Percentiles rank a stretch among this genome's conserved stretches.
Conservation (phyloP, 1,139 yeast species). For the Pichia sp. region DNA sequence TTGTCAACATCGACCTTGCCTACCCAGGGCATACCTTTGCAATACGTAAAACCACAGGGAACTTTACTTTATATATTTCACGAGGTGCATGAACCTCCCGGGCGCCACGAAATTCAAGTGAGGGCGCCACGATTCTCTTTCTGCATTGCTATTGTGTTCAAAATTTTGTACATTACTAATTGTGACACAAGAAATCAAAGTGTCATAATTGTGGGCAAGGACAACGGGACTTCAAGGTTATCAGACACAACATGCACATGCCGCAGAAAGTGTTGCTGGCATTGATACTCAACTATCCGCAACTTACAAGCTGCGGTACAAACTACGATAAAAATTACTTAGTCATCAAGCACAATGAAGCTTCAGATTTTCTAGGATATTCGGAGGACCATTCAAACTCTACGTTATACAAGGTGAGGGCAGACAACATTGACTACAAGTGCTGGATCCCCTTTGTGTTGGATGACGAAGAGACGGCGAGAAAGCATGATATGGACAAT, state of each 20-base stretch:
- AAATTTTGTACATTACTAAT: neutral
- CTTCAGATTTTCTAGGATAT: neutral
- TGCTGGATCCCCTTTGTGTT: constrained; percentile 12
- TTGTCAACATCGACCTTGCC: neutral
- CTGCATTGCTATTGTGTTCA: neutral
- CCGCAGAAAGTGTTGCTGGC: neutral
- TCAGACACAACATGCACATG: neutral
- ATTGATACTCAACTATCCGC: neutral
- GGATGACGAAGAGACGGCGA: neutral
- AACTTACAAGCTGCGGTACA: neutral
- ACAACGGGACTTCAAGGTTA: too few relatives aligned
- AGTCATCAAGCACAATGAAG: neutral
- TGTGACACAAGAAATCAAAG: neutral
- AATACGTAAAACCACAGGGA: neutral
- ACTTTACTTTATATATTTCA: neutral
- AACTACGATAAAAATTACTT: constrained; percentile 3
- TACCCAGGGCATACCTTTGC: neutral
- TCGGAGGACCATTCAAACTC: neutral
- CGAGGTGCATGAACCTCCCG: neutral
- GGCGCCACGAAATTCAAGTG: neutral
- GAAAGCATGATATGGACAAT: neutral
- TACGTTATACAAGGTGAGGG: constrained; percentile 1
- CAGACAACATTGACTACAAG: neutral
- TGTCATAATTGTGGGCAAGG: too few relatives aligned
- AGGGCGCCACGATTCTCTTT: neutral